Evolutionary conservation across 257 asterid species (phyloP), one percentile per base, ranked within the genome.

Genomic region (Agastache rugosa): DNA sequence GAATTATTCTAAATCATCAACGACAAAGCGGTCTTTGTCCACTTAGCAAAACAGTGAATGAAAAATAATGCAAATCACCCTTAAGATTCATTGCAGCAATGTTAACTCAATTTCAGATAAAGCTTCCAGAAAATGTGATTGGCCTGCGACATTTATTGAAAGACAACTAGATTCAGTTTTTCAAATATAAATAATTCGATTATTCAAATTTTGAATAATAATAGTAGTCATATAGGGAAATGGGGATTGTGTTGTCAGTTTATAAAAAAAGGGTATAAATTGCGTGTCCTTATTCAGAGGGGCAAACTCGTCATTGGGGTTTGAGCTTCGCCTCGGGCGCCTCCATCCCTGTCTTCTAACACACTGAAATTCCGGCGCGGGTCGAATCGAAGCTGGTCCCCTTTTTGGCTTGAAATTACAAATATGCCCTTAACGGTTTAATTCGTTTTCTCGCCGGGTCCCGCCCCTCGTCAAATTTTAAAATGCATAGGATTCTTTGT

Each of bases 241-340:
- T 53, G 70, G 80, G 92, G 85, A 79, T 47, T 47, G 81, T 72
- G 79, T 72, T 78, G 90, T 83, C 95, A 87, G 86, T 80, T 78
- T 56, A 45, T 17, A 77, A 39, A 65, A 75, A 71, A 76, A n/a
- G 23, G 53, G 0, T 77, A 71, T 77, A 44, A 71, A 62, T 56
- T 69, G 58, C 72, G 79, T 80, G 87, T 78, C 83, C 75, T 75
- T 77, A 73, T 44, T 23, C 51, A 16, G 67, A 54, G 83, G 79
- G 84, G 79, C 90, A 76, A 78, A 71, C 63, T 73, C 12, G 78
- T 59, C 78, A 80, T 89, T 39, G 91, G 84, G 72, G 78, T 74
- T 78, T 76, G 92, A 65, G 86, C 83, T 54, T 37, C 54, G 79
- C 50, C 81, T 85, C 81, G 89, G 86, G 84, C 80, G 75, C 62